Evolutionary conservation across 352 stramenopile species (phyloP).

Genomic region (Pythium dissimile): DNA sequence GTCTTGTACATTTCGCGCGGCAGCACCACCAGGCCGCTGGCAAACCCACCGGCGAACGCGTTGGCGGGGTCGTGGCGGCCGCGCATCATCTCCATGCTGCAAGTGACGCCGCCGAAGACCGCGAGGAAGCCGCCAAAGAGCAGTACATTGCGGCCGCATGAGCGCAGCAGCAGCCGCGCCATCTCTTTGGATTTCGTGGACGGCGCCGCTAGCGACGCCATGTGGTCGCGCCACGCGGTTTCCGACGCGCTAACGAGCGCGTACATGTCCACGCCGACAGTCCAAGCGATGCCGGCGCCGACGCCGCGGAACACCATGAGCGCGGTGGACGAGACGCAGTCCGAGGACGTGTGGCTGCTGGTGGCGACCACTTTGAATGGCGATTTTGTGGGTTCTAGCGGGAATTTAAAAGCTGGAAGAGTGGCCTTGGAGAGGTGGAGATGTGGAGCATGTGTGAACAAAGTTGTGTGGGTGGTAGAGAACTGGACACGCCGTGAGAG

Average conservation of each 20-base stretch:
- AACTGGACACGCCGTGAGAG: background rate
- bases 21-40: conserved; percentile 48
- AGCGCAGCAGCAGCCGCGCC: conserved; percentile 21
- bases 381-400: background rate
- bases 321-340: conserved; percentile 66
- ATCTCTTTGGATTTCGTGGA: conserved; percentile 34
- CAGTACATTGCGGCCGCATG: conserved; percentile 55
- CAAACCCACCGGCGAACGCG: conserved; percentile 64
- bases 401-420: background rate
- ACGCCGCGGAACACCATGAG: conserved; percentile 59
- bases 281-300: conserved; percentile 68
- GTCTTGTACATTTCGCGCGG: conserved; percentile 40
- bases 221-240: conserved; percentile 31
- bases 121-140: conserved; percentile 71
- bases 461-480: background rate
- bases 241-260: conserved; percentile 36
- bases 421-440: background rate
- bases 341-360: conserved; percentile 29
- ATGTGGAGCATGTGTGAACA: background rate
- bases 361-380: conserved; percentile 12
- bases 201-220: conserved; percentile 22
- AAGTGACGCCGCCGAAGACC: conserved; percentile 71
- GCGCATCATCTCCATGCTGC: conserved; percentile 57
- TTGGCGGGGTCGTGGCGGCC: conserved; percentile 60
- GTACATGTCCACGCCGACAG: conserved; percentile 71